These are phyloP conservation scores for Hypericum perforatum DNA, from an alignment of 345 rosid species.

Conservation along the genomic window DNA sequence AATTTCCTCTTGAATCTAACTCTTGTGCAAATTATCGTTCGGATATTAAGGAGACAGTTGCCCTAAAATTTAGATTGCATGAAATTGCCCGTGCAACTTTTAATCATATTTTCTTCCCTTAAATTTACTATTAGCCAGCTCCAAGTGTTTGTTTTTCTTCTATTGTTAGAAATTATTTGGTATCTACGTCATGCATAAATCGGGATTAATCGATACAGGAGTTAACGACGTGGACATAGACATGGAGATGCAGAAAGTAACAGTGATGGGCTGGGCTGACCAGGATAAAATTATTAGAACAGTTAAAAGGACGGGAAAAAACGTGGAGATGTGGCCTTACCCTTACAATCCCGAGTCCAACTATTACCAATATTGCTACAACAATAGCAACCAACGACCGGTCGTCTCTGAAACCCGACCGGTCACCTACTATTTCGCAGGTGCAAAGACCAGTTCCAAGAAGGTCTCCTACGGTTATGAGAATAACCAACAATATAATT, in stretches of 20 bases:
- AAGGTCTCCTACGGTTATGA: neutral
- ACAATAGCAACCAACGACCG: neutral
- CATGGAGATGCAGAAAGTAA: constrained; percentile 56
- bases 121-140: neutral
- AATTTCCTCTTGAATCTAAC: too few relatives aligned
- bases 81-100: too few relatives aligned
- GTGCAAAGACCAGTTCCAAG: too few relatives aligned
- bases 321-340: constrained; percentile 58
- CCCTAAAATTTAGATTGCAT: neutral
- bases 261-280: constrained; percentile 62
- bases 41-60: too few relatives aligned
- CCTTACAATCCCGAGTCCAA: constrained; percentile 48
- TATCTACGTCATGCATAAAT: neutral
- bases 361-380: constrained; percentile 19
- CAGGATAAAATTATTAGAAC: constrained; percentile 50
- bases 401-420: neutral
- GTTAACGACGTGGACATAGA: constrained; percentile 55
- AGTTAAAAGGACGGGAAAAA: constrained; percentile 45
- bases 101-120: neutral
- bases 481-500: neutral
- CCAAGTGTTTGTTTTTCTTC: neutral
- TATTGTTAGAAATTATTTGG: neutral
- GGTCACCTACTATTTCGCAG: neutral
- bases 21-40: too few relatives aligned
- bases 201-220: constrained; percentile 29